Base-by-base conservation (phyloP, 1,284 basidiomycete species). In the Vanrija pseudolonga region DNA sequence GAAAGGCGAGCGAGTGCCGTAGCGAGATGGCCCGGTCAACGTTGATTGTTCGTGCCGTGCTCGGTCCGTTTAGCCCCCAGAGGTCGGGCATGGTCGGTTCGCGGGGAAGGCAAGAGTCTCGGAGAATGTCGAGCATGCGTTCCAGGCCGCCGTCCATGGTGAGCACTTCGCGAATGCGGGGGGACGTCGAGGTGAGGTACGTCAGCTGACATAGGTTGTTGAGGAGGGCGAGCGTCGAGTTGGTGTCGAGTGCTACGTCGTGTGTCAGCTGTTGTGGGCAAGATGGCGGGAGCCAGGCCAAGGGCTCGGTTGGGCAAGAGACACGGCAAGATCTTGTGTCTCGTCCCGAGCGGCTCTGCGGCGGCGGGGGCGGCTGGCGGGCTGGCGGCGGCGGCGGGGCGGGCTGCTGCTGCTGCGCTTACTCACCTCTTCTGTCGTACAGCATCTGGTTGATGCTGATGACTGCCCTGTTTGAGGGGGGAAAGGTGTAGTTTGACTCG, bases 121-220 rank as follows among this genome's bases (percentile, higher is more conserved):
- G 86, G n/a, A 93, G 80, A 62, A 99, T 92, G 55, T 89, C 86
- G 32, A 98, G 89, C 38, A 99, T 85, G 22, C 94, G 86, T 73
- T 98, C 95, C 40, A 99, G 85, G 2, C 96, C 95, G 55, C 95
- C 95, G 74, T 98, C 95, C 80, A 90, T 86, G 42, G 93, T 95
- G 81, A 99, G 89, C 70, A 97, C 97, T 77, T 99, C 96, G 49
- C 95, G 86, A 78, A 99, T 98, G 58, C 94, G 85, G 4, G 95
- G 94, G 0, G 93, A 97, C 6, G 95, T 98, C 3, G 93, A 94
- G 7, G 95, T 97, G 64, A 99, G 87, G 77, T 97, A 96, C 48
- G 90, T 90, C 55, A 98, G 87, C 78, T 98, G 92, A 48, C 91
- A 94, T 55, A 98, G 86, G 45, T 94, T 97, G 80, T 97, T 98